phyloP scores from a whole-genome alignment of 1,284 basidiomycete genomes.

The Trametes versicolor region DNA sequence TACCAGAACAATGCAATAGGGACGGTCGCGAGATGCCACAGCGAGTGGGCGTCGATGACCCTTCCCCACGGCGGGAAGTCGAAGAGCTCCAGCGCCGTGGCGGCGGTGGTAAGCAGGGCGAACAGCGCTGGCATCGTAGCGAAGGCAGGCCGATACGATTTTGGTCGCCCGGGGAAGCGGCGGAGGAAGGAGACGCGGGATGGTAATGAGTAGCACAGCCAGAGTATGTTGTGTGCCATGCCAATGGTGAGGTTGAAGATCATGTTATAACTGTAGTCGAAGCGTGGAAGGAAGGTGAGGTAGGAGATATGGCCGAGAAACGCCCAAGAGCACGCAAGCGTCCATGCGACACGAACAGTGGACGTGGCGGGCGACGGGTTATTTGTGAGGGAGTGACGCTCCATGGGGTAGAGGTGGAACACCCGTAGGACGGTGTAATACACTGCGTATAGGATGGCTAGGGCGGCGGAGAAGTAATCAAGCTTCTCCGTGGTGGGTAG shows the following conservation, averaged over 20 bases:
- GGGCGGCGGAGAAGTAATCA: conserved; percentile 95
- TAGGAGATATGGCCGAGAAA: conserved; percentile 83
- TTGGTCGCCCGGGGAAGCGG: conserved; percentile 63
- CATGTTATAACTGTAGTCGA: conserved; percentile 98
- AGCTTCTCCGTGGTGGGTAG: conserved; percentile 86
- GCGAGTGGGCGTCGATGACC: conserved; percentile 90
- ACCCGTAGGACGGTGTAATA: conserved; percentile 82
- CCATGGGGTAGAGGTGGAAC: conserved; percentile 75
- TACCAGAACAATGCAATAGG: conserved; percentile 90
- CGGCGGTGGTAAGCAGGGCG: conserved; percentile 77
- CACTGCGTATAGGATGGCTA: conserved; percentile 81
- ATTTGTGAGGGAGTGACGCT: conserved; percentile 43
- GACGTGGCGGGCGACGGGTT: conserved; percentile 18
- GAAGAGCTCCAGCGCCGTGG: conserved; percentile 88
- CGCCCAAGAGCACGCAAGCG: conserved; percentile 55
- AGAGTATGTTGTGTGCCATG: conserved; percentile 83
- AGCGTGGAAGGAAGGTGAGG: conserved; percentile 78
- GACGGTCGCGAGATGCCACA: conserved; percentile 94
- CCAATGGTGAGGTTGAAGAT: conserved; percentile 85
- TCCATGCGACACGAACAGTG: conserved; percentile 48
- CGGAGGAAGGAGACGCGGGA: conserved; percentile 55
- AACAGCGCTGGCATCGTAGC: conserved; percentile 67
- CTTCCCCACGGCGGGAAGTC: conserved; percentile 89
- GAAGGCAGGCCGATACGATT: conserved; percentile 63
- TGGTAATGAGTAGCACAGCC: conserved; percentile 81